A percentile compares a stretch with the other conserved stretches of the same genome.
phyloP scores from a whole-genome alignment of 75 land plant genomes.

The Sequoia sempervirens region DNA sequence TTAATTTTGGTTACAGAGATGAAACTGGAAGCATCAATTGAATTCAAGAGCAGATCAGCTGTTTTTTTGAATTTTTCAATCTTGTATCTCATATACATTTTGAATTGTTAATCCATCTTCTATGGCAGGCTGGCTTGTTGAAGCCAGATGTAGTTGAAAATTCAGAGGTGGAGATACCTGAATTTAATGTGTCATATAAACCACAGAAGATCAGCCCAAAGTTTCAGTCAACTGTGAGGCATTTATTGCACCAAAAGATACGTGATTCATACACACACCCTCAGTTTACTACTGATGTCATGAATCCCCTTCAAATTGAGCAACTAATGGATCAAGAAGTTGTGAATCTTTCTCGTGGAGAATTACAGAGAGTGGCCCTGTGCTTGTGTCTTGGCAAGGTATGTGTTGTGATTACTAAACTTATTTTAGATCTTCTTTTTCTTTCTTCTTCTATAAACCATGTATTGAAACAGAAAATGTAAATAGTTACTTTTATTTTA shows the following conservation, averaged over 20 bases:
- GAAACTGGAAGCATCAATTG: not conserved
- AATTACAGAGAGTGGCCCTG: slow-evolving; percentile 95
- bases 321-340: slow-evolving; percentile 99
- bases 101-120: not conserved
- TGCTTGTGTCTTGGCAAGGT: slow-evolving; percentile 99
- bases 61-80: not conserved
- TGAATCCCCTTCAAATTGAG: slow-evolving; percentile 97
- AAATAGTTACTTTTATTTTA: not conserved
- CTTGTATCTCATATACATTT: not conserved
- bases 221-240: slow-evolving; percentile 69
- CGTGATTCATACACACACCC: slow-evolving; percentile 98
- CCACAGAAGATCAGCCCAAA: slow-evolving; percentile 99
- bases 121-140: slow-evolving; percentile 80
- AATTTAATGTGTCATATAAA: slow-evolving; percentile 97
- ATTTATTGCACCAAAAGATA: slow-evolving; percentile 81
- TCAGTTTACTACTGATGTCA: slow-evolving; percentile 91
- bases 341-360: slow-evolving; percentile 97
- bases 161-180: slow-evolving; percentile 85
- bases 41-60: not conserved
- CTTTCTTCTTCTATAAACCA: not conserved
- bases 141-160: slow-evolving; percentile 81
- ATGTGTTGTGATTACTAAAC: not conserved
- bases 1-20: not conserved
- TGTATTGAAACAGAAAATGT: not conserved
- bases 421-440: not conserved